Evolutionary conservation across 805 yeast genomes (phyloP).

Genomic region (Debaryomyces castellii): DNA sequence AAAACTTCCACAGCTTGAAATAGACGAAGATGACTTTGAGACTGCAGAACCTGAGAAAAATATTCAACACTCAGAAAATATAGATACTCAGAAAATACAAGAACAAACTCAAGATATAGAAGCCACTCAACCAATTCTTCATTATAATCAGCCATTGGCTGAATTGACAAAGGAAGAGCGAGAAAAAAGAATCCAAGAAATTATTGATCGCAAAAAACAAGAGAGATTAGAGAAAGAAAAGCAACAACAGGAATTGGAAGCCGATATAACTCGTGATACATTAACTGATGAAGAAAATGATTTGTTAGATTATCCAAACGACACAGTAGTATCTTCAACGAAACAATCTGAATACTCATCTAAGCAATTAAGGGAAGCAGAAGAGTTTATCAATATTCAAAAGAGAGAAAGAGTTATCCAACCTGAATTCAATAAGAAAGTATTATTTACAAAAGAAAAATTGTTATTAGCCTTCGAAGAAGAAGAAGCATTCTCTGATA

Average conservation of each 20-base stretch:
- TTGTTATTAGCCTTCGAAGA: conserved; percentile 34
- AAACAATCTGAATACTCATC: conserved; percentile 2
- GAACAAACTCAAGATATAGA: neutral
- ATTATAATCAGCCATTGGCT: neutral
- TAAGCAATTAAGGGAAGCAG: conserved; percentile 30
- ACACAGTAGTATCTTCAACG: conserved; percentile 19
- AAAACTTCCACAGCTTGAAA: conserved; percentile 33
- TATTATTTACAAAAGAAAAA: conserved; percentile 26
- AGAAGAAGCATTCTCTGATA: conserved; percentile 16
- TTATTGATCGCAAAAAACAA: conserved; percentile 16
- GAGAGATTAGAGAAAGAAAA: conserved; percentile 15
- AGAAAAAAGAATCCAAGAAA: conserved; percentile 13
- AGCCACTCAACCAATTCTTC: neutral
- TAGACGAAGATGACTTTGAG: conserved; percentile 12
- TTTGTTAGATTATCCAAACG: conserved; percentile 21
- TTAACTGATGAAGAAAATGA: conserved; percentile 43
- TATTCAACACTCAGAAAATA: neutral
- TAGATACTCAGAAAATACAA: neutral
- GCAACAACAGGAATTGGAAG: conserved; percentile 20
- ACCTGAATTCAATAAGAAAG: conserved; percentile 27
- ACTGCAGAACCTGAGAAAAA: neutral
- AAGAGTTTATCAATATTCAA: conserved; percentile 32
- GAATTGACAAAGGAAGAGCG: conserved; percentile 15
- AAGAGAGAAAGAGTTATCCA: conserved; percentile 30
- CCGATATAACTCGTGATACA: conserved; percentile 31